Evolutionary conservation across 2,329 filamentous ascomycete species (phyloP).

Genomic region (Myriosclerotinia curreyana): DNA sequence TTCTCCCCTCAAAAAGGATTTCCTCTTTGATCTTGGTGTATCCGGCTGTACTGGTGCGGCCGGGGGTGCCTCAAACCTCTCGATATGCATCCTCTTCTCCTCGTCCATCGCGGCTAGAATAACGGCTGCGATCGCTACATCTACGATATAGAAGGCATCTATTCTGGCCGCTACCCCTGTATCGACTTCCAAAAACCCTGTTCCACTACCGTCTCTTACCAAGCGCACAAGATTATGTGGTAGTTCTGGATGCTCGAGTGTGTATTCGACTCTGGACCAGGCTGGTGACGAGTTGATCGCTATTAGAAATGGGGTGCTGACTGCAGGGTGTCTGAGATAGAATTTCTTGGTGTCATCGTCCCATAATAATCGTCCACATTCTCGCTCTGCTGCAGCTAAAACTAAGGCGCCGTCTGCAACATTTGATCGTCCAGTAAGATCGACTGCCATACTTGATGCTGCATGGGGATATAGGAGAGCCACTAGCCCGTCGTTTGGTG

Average conservation of each 20-base stretch:
- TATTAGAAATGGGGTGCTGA: constrained; percentile 62
- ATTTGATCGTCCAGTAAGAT: constrained; percentile 40
- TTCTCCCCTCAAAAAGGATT: constrained; percentile 46
- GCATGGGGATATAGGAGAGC: constrained; percentile 66
- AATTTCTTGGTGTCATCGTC: constrained; percentile 58
- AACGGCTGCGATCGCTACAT: constrained; percentile 59
- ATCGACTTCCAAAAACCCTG: constrained; percentile 58
- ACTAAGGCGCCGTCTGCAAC: constrained; percentile 58
- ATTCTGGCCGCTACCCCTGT: constrained; percentile 58
- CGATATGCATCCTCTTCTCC: constrained; percentile 50
- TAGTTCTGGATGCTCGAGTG: constrained; percentile 61
- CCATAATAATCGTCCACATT: constrained; percentile 71
- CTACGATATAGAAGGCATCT: constrained; percentile 59
- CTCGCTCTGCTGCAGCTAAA: constrained; percentile 61
- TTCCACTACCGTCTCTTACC: constrained; percentile 57
- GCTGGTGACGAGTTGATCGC: constrained; percentile 56
- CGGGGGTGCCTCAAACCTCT: constrained; percentile 60
- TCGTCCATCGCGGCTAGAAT: constrained; percentile 58
- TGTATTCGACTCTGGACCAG: constrained; percentile 61
- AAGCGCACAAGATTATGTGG: constrained; percentile 59
- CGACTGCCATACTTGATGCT: constrained; percentile 60
- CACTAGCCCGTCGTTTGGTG: constrained; percentile 60
- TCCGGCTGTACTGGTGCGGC: constrained; percentile 34
- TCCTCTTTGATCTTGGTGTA: constrained; percentile 29
- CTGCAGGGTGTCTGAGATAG: constrained; percentile 61